These are phyloP conservation scores for Oehlia diaphana DNA, from an alignment of 192 early-diverging fungal species.

Conservation along the genomic window DNA sequence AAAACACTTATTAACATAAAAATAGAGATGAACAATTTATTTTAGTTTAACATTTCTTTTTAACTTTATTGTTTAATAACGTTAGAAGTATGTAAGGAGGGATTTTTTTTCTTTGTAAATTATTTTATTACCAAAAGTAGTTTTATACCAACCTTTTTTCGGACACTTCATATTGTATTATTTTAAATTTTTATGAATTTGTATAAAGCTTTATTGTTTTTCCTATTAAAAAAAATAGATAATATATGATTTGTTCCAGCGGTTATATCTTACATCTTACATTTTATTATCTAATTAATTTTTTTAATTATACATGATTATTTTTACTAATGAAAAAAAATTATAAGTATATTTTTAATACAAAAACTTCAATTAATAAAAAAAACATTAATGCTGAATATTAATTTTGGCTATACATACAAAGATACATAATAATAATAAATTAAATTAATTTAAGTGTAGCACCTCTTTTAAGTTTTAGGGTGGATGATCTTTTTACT, in stretches of 20 bases:
- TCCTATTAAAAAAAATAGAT: not conserved
- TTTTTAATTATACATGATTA: too few species aligned
- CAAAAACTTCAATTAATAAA: too few species aligned
- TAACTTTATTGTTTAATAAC: not conserved
- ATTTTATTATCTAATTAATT: too few species aligned
- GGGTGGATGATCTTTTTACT: not conserved
- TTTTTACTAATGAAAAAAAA: too few species aligned
- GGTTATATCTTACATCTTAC: too few species aligned
- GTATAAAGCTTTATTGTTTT: not conserved
- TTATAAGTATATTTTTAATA: too few species aligned
- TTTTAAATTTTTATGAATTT: not conserved
- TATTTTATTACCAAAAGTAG: not conserved
- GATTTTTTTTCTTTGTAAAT: not conserved
- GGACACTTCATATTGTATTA: not conserved
- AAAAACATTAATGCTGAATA: too few species aligned
- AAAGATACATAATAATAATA: too few species aligned
- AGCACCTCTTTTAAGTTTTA: not conserved
- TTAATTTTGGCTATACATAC: too few species aligned
- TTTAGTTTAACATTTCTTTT: not conserved
- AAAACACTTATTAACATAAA: not conserved
- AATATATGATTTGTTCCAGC: too few species aligned
- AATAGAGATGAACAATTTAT: not conserved
- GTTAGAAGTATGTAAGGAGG: not conserved
- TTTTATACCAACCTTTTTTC: too few species aligned
- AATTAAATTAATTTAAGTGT: not conserved